Evolutionary conservation across 2,329 filamentous ascomycete species (phyloP), one percentile per base, ranked within the genome.

Genomic region (Septoria petroselini): DNA sequence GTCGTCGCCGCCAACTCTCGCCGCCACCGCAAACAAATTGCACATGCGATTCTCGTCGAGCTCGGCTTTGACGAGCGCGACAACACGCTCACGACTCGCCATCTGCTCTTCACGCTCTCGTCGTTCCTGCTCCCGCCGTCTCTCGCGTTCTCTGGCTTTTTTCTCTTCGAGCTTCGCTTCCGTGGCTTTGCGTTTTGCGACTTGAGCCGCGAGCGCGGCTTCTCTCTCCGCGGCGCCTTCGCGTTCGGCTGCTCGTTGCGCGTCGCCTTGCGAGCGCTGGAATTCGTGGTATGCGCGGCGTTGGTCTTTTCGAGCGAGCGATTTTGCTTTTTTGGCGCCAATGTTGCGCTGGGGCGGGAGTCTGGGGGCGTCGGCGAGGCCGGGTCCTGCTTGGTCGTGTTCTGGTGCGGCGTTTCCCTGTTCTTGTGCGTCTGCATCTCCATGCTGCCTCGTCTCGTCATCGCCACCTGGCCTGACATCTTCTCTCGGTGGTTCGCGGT

Each of bases 311-410:
- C 72, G 68, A 0, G 73, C 73, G 6, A 77, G 65, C 2, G 71
- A 72, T 46, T 73, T 74, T 1, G 73, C 73, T 57, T 77, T 76
- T 55, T 77, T 77, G 8, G 73, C 70, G 46, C 74, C 74, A 17
- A 77, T 66, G 38, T 62, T 61, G 40, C 61, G 57, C 7, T 49
- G 21, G 23, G 55, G 45, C 30, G 47, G 30, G 44, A 48, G 45
- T 41, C 43, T 6, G 9, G 53, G 40, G 18, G 37, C 40, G 11
- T 69, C 58, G 4, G 68, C 70, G 1, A 69, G 70, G 5, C 69
- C 71, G 21, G 37, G 21, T 35, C 41, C 38, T 4, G 17, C 23
- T 17, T 8, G 29, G 14, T 40, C 21, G 5, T 46, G 23, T 21
- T 9, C 31, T 31, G 27, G 25, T 14, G 27, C 37, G n/a, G 25